Evolutionary conservation across 2,329 filamentous ascomycete species (phyloP).

Genomic region (Aureobasidium sp.): DNA sequence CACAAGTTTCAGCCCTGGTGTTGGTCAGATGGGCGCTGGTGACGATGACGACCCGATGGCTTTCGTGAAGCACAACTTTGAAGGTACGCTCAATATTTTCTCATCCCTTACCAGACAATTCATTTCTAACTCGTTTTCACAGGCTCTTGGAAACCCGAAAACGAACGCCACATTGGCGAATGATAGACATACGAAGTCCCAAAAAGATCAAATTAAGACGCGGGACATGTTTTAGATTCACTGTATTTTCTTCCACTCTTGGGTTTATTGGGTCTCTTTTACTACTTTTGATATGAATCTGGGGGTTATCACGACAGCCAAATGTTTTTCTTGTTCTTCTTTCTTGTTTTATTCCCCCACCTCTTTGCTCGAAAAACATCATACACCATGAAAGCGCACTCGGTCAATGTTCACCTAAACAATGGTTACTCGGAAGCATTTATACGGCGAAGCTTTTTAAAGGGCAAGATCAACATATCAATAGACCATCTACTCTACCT

Average conservation of each 20-base stretch:
- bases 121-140: background rate
- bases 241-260: background rate
- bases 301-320: background rate
- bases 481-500: background rate
- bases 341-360: background rate
- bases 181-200: background rate
- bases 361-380: too few relatives aligned
- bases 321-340: background rate
- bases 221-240: constrained; percentile 3
- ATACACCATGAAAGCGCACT: too few relatives aligned
- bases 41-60: constrained; percentile 90
- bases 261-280: background rate
- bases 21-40: constrained; percentile 84
- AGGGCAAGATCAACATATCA: background rate
- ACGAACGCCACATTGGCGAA: constrained; percentile 58
- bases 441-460: too few relatives aligned
- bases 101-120: background rate
- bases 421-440: background rate
- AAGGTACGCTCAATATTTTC: constrained; percentile 52
- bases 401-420: too few relatives aligned
- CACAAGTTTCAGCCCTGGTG: constrained; percentile 93
- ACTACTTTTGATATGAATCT: background rate
- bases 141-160: constrained; percentile 72
- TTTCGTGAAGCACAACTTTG: constrained; percentile 94
- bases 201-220: background rate